These are phyloP conservation scores for Raffaelea arxii DNA, from an alignment of 2,329 filamentous ascomycete genomes.

Conservation along the genomic window DNA sequence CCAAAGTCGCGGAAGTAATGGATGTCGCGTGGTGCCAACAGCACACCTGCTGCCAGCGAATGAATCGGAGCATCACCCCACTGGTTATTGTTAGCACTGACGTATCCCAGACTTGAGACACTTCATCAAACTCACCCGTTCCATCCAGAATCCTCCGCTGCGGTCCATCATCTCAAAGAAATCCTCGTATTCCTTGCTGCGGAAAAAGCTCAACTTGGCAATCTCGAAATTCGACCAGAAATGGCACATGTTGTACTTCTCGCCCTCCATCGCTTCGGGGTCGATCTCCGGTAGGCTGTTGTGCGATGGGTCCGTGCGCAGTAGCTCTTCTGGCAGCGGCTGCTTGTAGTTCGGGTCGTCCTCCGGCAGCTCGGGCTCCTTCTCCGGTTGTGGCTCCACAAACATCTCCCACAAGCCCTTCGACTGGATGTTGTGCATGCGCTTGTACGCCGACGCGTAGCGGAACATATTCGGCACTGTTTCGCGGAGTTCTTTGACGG, in stretches of 20 bases:
- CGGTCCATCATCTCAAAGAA: constrained; percentile 99
- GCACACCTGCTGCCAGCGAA: constrained; percentile 84
- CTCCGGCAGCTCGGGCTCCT: constrained; percentile 45
- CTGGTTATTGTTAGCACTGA: constrained; percentile 39
- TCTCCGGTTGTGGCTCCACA: constrained; percentile 64
- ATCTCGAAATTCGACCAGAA: constrained; percentile 99
- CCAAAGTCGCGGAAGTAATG: constrained; percentile 99
- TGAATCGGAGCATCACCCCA: constrained; percentile 99
- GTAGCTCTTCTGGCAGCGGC: constrained; percentile 68
- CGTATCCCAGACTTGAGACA: neutral
- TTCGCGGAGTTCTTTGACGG: constrained; percentile 94
- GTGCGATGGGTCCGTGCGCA: constrained; percentile 63
- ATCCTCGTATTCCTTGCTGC: constrained; percentile 93
- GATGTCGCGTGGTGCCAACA: constrained; percentile 73
- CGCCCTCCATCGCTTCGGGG: constrained; percentile 88
- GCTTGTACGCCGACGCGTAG: constrained; percentile 96
- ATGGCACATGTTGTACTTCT: constrained; percentile 99
- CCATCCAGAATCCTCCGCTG: constrained; percentile 98
- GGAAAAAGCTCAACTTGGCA: constrained; percentile 87
- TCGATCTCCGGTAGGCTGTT: constrained; percentile 73
- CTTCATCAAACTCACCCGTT: constrained; percentile 65
- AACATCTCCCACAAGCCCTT: constrained; percentile 99
- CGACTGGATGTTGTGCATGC: constrained; percentile 79
- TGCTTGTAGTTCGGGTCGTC: constrained; percentile 58
- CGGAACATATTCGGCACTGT: constrained; percentile 98